Evolutionary conservation across 345 rosid species (phyloP).

Genomic region (Arabis hirsuta): DNA sequence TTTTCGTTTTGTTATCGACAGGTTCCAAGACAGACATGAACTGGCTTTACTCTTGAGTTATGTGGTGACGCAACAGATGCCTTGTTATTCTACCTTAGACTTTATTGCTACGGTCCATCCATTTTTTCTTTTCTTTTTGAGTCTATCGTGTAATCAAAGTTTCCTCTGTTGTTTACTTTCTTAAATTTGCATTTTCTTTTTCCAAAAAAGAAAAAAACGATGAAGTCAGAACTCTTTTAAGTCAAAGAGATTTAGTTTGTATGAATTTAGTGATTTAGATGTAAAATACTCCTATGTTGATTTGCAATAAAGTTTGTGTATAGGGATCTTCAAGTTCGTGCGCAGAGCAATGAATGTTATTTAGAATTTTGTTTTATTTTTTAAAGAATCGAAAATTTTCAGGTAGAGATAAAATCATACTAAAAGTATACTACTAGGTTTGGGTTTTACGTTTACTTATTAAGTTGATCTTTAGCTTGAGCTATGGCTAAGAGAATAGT

Average conservation of each 20-base stretch:
- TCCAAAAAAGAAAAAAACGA: neutral
- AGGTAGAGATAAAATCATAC: neutral
- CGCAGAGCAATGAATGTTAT: neutral
- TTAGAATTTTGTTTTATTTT: neutral
- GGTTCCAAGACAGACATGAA: conserved; percentile 80
- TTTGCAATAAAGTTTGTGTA: conserved; percentile 33
- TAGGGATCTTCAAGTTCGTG: conserved; percentile 35
- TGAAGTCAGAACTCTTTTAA: conserved; percentile 40
- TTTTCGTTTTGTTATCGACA: conserved; percentile 45
- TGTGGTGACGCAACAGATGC: conserved; percentile 42
- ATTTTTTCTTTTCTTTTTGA: conserved; percentile 8
- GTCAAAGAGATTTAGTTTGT: conserved; percentile 25
- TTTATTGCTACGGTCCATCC: conserved; percentile 32
- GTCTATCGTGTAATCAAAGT: conserved; percentile 31
- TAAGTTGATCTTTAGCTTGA: conserved; percentile 8
- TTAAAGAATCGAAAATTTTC: neutral
- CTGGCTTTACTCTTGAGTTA: conserved; percentile 43
- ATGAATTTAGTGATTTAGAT: conserved; percentile 9
- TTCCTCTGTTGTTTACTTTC: conserved; percentile 19
- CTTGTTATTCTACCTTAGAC: conserved; percentile 35
- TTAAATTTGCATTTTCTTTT: conserved; percentile 2
- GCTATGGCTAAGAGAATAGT: neutral
- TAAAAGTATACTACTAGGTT: neutral
- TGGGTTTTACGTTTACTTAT: conserved; percentile 1
- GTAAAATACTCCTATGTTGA: conserved; percentile 4